A percentile compares a stretch with the other conserved stretches of the same genome.
phyloP scores from a whole-genome alignment of 352 stramenopile genomes.

The Globisporangium takayamanum region DNA sequence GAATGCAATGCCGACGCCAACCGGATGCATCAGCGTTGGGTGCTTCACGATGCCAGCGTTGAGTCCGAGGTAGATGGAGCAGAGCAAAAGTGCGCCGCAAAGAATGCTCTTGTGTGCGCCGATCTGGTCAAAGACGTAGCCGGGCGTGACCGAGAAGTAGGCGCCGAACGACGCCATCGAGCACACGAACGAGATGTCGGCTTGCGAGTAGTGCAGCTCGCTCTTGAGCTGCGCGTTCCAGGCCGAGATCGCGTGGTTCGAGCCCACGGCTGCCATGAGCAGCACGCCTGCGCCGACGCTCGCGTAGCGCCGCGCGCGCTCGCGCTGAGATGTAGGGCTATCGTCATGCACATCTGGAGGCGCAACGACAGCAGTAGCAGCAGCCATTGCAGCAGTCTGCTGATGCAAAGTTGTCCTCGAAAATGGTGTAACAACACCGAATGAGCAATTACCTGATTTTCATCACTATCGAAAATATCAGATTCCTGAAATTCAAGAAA shows the following conservation, averaged over 20 bases:
- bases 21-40: slow-evolving; percentile 31
- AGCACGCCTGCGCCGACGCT: slow-evolving; percentile 48
- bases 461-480: not conserved
- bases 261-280: slow-evolving; percentile 57
- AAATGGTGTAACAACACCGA: not conserved
- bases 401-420: not conserved
- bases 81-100: slow-evolving; percentile 30
- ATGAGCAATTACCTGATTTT: not conserved
- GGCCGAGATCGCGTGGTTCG: slow-evolving; percentile 70
- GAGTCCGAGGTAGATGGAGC: slow-evolving; percentile 36
- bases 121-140: slow-evolving; percentile 63
- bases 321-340: not conserved
- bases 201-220: slow-evolving; percentile 56
- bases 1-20: slow-evolving; percentile 52
- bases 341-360: not conserved
- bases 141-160: slow-evolving; percentile 66
- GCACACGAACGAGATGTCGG: slow-evolving; percentile 69
- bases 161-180: slow-evolving; percentile 74
- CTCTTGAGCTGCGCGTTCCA: slow-evolving; percentile 69
- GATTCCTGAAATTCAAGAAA: not conserved
- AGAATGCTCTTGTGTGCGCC: slow-evolving; percentile 53
- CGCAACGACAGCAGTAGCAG: not conserved
- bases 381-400: not conserved
- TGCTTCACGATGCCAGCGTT: slow-evolving; percentile 25
- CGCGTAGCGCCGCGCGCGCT: slow-evolving; percentile 25